Evolutionary conservation across 1,284 basidiomycete species (phyloP), one percentile per base, ranked within the genome.

Genomic region (Ustilago trichophora): DNA sequence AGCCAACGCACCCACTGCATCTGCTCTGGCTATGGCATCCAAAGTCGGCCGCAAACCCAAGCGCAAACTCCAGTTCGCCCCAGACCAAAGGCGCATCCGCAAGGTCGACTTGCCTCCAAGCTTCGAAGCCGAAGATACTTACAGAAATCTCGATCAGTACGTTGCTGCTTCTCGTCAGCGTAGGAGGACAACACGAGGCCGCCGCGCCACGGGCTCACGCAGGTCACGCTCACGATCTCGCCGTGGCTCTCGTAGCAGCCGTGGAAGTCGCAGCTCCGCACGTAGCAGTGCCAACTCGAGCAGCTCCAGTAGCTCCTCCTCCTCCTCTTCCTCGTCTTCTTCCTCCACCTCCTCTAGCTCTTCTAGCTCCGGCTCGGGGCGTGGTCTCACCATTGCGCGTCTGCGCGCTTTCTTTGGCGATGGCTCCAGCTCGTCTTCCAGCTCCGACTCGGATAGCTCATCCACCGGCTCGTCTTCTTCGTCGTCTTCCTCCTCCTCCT

Each of bases 321-420:
- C 60, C 12, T 64, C 51, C 12, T 58, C 57, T 16, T 60, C 62
- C 29, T 67, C 68, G 2, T 64, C 62, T 4, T 40, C 40, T 3
- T 51, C 50, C 6, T 44, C 52, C 53, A 35, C 45, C 33, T 64
- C 60, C 16, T 66, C 54, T 9, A 48, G 46, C 43, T 55, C 48
- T 2, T 58, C 66, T 9, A 57, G 64, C 41, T 67, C 70, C 10
- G 57, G 70, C 42, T 74, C 66, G 13, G 73, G 67, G 4, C 56
- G 69, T 16, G 68, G 74, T 35, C 46, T 77, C 33, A 68, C 68
- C 26, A 73, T 80, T 16, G 68, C 77, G 3, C 64, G 78, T 16
- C 35, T 80, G n/a, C 67, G 72, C 31, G 77, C 78, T 21, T 73
- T 80, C 41, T 80, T 80, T 40, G 78, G 77, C n/a, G 73, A 76